Conservation (phyloP, 108 stramenopile genomes). For the Halocafeteria seosinensis region DNA sequence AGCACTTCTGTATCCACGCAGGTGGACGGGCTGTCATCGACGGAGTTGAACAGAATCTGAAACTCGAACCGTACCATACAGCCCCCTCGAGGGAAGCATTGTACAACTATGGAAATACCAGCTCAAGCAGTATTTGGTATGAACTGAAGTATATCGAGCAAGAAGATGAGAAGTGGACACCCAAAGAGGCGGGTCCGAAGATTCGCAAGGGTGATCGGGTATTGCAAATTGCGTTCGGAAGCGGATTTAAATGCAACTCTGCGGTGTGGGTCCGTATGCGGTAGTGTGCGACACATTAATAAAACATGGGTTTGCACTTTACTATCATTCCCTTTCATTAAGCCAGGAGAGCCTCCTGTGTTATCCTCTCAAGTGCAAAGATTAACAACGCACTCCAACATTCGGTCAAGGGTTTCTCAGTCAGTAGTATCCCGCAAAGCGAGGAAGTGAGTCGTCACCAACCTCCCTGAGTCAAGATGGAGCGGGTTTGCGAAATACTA, state of each 20-base stretch:
- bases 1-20: conserved; percentile 94
- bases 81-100: conserved; percentile 76
- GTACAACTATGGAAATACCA: conserved; percentile 83
- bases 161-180: conserved; percentile 41
- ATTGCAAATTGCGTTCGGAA: conserved; percentile 88
- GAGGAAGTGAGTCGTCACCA: too few relatives aligned
- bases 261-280: conserved; percentile 72
- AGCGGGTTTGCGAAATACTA: too few relatives aligned
- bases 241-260: conserved; percentile 91
- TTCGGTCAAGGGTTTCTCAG: too few relatives aligned
- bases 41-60: conserved; percentile 89
- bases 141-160: conserved; percentile 83
- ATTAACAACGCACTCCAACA: too few relatives aligned
- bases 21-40: conserved; percentile 87
- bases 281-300: too few relatives aligned
- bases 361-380: too few relatives aligned
- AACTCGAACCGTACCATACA: conserved; percentile 66
- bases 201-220: conserved; percentile 65
- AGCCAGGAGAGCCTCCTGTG: too few relatives aligned
- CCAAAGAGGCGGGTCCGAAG: not conserved
- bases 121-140: conserved; percentile 88
- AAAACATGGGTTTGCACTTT: too few relatives aligned
- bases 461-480: too few relatives aligned
- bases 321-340: too few relatives aligned
- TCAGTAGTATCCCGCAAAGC: too few relatives aligned